These are phyloP conservation scores for Claviceps sp. DNA, from an alignment of 2,329 filamentous ascomycete species.

Conservation along the genomic window DNA sequence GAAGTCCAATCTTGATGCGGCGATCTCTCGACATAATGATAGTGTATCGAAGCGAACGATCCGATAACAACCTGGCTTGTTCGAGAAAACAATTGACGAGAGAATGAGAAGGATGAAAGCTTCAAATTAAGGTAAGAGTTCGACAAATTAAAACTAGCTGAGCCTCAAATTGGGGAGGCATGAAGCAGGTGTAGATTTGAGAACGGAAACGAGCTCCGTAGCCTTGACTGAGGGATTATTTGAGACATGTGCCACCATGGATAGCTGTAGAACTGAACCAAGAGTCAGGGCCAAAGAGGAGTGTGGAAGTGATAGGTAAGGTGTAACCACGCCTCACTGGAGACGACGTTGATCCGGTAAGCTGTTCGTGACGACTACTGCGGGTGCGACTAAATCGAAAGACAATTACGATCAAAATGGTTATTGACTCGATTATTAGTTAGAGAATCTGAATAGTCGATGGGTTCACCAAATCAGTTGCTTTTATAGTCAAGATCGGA, in stretches of 20 bases:
- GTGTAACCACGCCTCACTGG: slow-evolving; percentile 28
- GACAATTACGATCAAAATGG: no score
- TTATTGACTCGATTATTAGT: no score
- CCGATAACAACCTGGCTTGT: not conserved
- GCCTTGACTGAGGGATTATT: not conserved
- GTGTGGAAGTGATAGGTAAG: slow-evolving; percentile 37
- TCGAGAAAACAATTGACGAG: not conserved
- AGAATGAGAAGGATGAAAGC: not conserved
- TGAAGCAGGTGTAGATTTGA: slow-evolving; percentile 9
- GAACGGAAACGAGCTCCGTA: slow-evolving; percentile 1
- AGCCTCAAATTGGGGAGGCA: slow-evolving; percentile 10
- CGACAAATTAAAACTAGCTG: slow-evolving; percentile 11
- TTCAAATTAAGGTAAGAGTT: not conserved
- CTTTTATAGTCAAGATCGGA: no score
- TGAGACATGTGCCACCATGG: slow-evolving; percentile 1
- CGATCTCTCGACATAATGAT: slow-evolving; percentile 33
- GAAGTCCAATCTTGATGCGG: slow-evolving; percentile 23
- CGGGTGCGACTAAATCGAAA: no score
- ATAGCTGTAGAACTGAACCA: slow-evolving; percentile 7
- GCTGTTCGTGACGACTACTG: no score
- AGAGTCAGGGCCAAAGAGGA: slow-evolving; percentile 6
- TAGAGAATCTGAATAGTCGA: no score
- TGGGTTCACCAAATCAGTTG: no score
- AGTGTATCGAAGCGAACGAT: not conserved
- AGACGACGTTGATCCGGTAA: no score